Base-by-base conservation (phyloP, 495 filamentous ascomycete species). In the Physcia stellaris region DNA sequence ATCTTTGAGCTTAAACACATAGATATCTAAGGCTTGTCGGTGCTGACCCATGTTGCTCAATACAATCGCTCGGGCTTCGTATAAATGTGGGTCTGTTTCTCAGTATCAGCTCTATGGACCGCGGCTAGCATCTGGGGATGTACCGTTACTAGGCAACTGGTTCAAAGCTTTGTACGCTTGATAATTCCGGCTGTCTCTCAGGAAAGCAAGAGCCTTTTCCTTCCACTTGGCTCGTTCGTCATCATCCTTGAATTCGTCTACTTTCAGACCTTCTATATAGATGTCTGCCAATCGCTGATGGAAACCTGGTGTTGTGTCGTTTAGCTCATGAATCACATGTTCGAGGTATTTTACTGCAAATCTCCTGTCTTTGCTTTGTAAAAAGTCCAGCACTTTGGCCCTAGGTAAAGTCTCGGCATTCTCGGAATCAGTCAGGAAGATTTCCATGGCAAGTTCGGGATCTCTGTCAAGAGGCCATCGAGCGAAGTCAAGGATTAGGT, bases 11-110 rank as follows among this genome's bases (percentile, higher is more conserved):
- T 88, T 87, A 62, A 94, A 99, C 10, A 96, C 87, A 53, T 94
- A 99, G 18, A 96, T 93, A 56, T 87, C 80, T 16, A 99, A 59
- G 0, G 92, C 88, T 55, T 94, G 85, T 53, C 84, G 81, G 59
- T 99, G 87, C 41, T 86, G 81, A 6, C 83, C 86, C 83, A 99
- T 93, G 48, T 92, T 92, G 57, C 84, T 86, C 22, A 96, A 76
- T 6, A 96, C 78, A 23, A 95, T 79, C 16, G 92, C 92, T 37
- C 86, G 78, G 4, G 85, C 79, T 57, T 96, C 90, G 60, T 80
- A 93, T 54, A 90, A 92, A 11, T 75, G 66, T 1, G 86, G 71
- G 55, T 94, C 85, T 88, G 36, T 17, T 31, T 23, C 1, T 2
- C 12, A 13, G 39, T 30, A 41, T 16, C 10, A 26, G 19, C n/a